These are phyloP conservation scores for Acanthochlamys bracteata DNA, from an alignment of 106 monocot species.

Conservation along the genomic window DNA sequence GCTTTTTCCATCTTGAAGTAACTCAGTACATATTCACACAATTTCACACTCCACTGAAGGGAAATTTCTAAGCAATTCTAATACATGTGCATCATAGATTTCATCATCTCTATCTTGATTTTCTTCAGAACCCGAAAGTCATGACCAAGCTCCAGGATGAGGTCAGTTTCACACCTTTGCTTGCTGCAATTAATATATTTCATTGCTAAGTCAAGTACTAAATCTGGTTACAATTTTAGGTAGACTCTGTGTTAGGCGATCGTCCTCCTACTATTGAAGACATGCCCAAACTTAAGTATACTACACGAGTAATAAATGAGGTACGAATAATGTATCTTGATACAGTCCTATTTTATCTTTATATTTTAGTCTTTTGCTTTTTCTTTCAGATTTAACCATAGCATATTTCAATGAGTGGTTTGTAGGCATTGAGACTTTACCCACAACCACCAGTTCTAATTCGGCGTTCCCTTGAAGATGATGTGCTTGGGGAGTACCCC, in stretches of 20 bases:
- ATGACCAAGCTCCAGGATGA: constrained; percentile 90
- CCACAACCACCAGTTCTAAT: constrained; percentile 97
- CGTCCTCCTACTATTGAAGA: constrained; percentile 77
- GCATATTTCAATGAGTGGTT: background rate
- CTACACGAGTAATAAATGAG: constrained; percentile 92
- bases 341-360: background rate
- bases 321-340: constrained; percentile 28
- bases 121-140: constrained; percentile 53
- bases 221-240: constrained; percentile 26
- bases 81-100: no score
- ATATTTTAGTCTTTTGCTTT: background rate
- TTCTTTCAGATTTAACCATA: background rate
- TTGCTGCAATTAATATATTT: background rate
- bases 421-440: constrained; percentile 92
- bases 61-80: no score
- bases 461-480: constrained; percentile 83
- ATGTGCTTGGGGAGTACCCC: constrained; percentile 75
- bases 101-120: background rate
- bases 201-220: background rate
- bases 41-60: no score
- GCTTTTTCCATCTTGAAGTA: no score
- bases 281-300: constrained; percentile 83
- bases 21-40: no score
- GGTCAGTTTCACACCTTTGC: constrained; percentile 33
- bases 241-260: constrained; percentile 81